Evolutionary conservation across 2,329 filamentous ascomycete genomes (phyloP).

Genomic region (Phialemoniopsis sp.): DNA sequence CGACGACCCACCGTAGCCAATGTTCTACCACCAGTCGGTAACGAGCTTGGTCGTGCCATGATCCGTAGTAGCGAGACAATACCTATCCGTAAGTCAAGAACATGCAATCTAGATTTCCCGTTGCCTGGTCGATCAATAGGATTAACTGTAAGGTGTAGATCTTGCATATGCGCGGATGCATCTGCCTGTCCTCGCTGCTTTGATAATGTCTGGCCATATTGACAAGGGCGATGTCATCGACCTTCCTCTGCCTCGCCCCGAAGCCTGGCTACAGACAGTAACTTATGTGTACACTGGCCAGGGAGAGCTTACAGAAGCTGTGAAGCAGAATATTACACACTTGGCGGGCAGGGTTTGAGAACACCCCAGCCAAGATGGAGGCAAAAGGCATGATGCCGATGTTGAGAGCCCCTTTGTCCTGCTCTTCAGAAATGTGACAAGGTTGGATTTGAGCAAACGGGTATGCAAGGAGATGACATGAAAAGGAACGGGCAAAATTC

Average conservation of each 20-base stretch:
- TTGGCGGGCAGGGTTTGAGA: constrained; percentile 44
- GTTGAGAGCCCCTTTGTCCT: too few species aligned
- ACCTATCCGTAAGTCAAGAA: constrained; percentile 46
- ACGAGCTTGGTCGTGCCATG: background rate
- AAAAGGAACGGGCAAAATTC: too few species aligned
- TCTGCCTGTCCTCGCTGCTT: constrained; percentile 48
- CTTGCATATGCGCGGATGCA: constrained; percentile 40
- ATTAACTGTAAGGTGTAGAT: constrained; percentile 26
- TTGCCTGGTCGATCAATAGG: background rate
- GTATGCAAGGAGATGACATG: too few species aligned
- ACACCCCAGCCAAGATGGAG: background rate
- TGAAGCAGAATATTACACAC: constrained; percentile 49
- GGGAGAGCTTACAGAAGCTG: constrained; percentile 36
- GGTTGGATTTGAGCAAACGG: too few species aligned
- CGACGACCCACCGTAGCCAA: constrained; percentile 6
- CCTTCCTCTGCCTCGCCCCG: constrained; percentile 52
- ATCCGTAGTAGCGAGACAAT: constrained; percentile 21
- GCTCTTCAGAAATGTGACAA: too few species aligned
- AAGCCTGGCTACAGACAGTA: constrained; percentile 52
- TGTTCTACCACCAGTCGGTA: background rate
- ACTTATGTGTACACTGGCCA: constrained; percentile 50
- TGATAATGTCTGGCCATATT: constrained; percentile 51
- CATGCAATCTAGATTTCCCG: too few species aligned
- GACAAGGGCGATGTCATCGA: constrained; percentile 49
- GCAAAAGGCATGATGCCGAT: too few species aligned